A percentile compares a stretch with the other conserved stretches of the same genome.
phyloP scores from a whole-genome alignment of 495 filamentous ascomycete genomes.

The Astrothelium subdiscretum region DNA sequence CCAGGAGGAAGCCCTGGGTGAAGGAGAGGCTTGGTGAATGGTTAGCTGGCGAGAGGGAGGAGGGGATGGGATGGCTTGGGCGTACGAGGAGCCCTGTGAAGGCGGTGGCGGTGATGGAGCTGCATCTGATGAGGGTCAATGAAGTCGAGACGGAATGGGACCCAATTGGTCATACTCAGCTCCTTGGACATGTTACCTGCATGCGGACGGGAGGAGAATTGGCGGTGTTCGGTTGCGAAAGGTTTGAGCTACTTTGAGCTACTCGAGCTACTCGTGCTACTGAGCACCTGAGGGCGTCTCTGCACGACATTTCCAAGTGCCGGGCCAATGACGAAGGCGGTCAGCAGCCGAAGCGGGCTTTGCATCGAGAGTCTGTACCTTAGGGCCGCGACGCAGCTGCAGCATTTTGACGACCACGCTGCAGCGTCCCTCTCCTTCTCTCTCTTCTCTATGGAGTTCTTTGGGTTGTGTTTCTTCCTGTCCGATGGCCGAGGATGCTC shows the following conservation, averaged over 20 bases:
- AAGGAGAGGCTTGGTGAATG: conserved; percentile 59
- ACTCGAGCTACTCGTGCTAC: too few relatives aligned
- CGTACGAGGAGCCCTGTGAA: conserved; percentile 4
- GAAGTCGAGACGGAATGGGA: neutral
- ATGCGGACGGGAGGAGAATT: neutral
- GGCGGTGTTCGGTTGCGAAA: too few relatives aligned
- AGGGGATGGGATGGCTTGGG: neutral
- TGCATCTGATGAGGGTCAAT: neutral
- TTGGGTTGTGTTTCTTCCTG: neutral
- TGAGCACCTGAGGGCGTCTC: too few relatives aligned
- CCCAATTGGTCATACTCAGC: neutral
- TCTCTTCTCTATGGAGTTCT: neutral
- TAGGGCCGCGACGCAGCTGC: neutral
- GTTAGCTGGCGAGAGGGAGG: neutral
- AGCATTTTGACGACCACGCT: neutral
- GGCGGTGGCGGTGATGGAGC: neutral
- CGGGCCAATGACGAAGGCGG: conserved; percentile 5
- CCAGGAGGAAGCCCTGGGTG: conserved; percentile 84
- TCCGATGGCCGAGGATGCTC: neutral
- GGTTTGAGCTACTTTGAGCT: too few relatives aligned
- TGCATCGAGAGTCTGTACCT: neutral
- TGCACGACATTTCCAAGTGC: neutral
- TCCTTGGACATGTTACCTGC: neutral
- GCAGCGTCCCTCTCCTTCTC: neutral
- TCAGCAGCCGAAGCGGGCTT: neutral